Percentiles rank a stretch among this genome's conserved stretches.
phyloP scores from a whole-genome alignment of 768 basidiomycete species.

The Kwoniella sp. region DNA sequence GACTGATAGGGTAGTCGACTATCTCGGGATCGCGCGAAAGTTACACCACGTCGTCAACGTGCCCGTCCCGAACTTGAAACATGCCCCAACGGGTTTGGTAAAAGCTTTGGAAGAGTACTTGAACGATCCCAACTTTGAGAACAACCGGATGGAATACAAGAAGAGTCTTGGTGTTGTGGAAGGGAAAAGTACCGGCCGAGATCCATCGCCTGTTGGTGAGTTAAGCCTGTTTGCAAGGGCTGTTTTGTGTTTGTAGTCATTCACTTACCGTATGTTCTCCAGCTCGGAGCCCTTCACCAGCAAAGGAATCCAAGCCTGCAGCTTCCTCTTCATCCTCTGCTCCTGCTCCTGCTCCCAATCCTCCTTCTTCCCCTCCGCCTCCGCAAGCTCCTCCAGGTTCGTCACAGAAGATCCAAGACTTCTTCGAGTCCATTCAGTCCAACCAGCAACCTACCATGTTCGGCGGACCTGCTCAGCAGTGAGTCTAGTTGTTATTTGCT shows the following conservation, averaged over 20 bases:
- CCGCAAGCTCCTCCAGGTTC: slow-evolving; percentile 43
- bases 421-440: slow-evolving; percentile 85
- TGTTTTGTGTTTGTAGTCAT: no score
- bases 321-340: slow-evolving; percentile 37
- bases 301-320: slow-evolving; percentile 21
- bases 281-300: slow-evolving; percentile 5
- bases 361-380: slow-evolving; percentile 35
- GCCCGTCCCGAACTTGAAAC: slow-evolving; percentile 89
- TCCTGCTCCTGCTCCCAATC: slow-evolving; percentile 22
- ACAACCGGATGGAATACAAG: slow-evolving; percentile 90
- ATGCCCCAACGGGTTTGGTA: slow-evolving; percentile 91
- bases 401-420: slow-evolving; percentile 68
- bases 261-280: no score
- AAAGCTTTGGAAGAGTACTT: slow-evolving; percentile 92
- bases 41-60: slow-evolving; percentile 91
- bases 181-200: slow-evolving; percentile 42
- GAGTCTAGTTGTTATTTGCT: slow-evolving; percentile 21
- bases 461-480: slow-evolving; percentile 38
- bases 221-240: slow-evolving; percentile 15
- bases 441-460: slow-evolving; percentile 62
- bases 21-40: slow-evolving; percentile 86
- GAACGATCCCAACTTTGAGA: slow-evolving; percentile 94
- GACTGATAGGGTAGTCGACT: slow-evolving; percentile 86
- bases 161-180: slow-evolving; percentile 73
- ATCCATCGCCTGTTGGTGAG: slow-evolving; percentile 26